These are phyloP conservation scores for Pyropia yezoensis DNA, from an alignment of 23 red algal species.

Conservation along the genomic window DNA sequence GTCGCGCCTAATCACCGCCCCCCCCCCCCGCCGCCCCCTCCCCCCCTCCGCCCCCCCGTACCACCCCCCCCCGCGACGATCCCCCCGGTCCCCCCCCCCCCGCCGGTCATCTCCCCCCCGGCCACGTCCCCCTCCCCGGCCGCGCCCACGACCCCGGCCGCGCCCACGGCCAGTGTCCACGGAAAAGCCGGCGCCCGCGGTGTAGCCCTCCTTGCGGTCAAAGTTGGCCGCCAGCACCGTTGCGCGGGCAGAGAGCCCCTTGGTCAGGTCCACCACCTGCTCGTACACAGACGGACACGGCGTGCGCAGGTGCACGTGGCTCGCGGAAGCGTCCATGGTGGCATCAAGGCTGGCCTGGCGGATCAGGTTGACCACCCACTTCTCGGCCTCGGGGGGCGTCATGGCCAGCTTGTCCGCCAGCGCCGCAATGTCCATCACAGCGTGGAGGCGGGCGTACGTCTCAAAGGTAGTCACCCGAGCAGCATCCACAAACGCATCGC, in stretches of 20 bases:
- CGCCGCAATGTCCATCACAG: conserved; percentile 87
- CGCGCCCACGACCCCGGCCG: too few species aligned
- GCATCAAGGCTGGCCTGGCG: conserved; percentile 81
- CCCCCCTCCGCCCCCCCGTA: too few species aligned
- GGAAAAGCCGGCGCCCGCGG: conserved; percentile 4
- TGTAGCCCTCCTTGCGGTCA: conserved; percentile 54
- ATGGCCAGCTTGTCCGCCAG: conserved; percentile 88
- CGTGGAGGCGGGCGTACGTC: conserved; percentile 87
- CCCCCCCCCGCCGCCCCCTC: too few species aligned
- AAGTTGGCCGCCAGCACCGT: conserved; percentile 46
- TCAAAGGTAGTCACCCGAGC: conserved; percentile 85
- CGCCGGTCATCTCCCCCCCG: too few species aligned
- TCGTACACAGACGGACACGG: conserved; percentile 77
- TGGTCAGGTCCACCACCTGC: conserved; percentile 83
- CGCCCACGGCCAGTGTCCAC: too few species aligned
- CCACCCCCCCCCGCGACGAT: too few species aligned
- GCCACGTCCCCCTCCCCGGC: too few species aligned
- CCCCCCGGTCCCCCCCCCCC: too few species aligned
- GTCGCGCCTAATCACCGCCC: too few species aligned
- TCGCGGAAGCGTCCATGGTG: conserved; percentile 80
- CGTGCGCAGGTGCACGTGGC: conserved; percentile 82
- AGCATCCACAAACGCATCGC: conserved; percentile 89
- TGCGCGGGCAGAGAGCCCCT: conserved; percentile 55
- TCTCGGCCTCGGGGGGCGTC: conserved; percentile 76
- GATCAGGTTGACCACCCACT: conserved; percentile 92